These are phyloP conservation scores for Amanita thiersii DNA, from an alignment of 768 basidiomycete genomes.

Conservation along the genomic window DNA sequence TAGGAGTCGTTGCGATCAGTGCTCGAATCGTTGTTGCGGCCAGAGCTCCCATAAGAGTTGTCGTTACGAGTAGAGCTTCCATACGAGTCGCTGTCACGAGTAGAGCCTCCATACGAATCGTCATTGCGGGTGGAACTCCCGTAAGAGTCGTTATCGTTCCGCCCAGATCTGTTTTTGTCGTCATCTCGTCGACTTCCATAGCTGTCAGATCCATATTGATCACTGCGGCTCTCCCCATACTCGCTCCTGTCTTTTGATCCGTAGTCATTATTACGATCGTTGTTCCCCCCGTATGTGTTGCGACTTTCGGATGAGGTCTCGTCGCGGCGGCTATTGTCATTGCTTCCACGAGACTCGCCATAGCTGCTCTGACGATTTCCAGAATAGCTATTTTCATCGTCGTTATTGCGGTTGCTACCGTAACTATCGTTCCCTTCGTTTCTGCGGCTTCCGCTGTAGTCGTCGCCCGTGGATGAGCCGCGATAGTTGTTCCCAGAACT, in stretches of 20 bases:
- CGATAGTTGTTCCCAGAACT: not conserved
- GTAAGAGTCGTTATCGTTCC: not conserved
- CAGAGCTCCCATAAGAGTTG: too few relatives aligned
- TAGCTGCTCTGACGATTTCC: not conserved
- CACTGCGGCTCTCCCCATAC: too few relatives aligned
- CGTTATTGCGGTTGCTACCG: not conserved
- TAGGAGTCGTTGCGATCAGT: too few relatives aligned
- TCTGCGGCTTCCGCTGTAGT: not conserved
- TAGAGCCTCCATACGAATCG: not conserved
- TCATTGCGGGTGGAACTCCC: not conserved
- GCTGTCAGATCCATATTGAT: too few relatives aligned
- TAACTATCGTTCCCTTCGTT: not conserved
- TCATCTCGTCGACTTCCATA: constrained; percentile 2
- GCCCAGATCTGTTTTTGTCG: not conserved
- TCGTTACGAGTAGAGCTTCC: too few relatives aligned
- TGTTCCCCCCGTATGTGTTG: not conserved
- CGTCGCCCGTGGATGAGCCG: too few relatives aligned
- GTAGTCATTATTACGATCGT: too few relatives aligned
- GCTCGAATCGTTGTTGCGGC: too few relatives aligned
- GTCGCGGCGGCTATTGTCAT: too few relatives aligned
- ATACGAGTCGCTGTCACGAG: not conserved
- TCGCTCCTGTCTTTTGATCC: too few relatives aligned
- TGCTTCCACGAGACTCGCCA: too few relatives aligned
- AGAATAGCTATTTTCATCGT: not conserved
- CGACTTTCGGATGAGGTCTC: too few relatives aligned